phyloP scores from a whole-genome alignment of 2,329 filamentous ascomycete genomes.

The Fusarium coicis region DNA sequence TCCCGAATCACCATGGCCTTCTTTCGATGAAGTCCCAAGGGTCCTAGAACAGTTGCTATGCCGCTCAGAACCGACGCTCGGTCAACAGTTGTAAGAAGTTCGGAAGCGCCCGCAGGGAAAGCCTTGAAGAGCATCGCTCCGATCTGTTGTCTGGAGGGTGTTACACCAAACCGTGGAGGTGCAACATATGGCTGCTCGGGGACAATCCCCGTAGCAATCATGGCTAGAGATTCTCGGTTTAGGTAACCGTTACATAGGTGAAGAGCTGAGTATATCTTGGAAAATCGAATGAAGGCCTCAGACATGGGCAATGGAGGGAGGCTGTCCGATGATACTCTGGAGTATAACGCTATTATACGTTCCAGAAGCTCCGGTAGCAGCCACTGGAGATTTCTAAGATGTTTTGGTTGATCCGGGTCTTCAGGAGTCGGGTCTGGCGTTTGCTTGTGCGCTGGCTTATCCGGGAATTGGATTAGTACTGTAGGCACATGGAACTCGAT shows the following conservation, averaged over 20 bases:
- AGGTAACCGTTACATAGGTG: slow-evolving; percentile 74
- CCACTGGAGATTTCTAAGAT: slow-evolving; percentile 64
- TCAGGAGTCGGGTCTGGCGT: slow-evolving; percentile 41
- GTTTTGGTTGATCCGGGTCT: slow-evolving; percentile 60
- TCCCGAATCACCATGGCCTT: slow-evolving; percentile 91
- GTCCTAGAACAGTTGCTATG: slow-evolving; percentile 85
- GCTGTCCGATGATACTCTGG: slow-evolving; percentile 74
- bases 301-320: slow-evolving; percentile 77
- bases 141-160: slow-evolving; percentile 71
- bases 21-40: slow-evolving; percentile 84
- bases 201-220: slow-evolving; percentile 72
- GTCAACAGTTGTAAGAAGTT: slow-evolving; percentile 78
- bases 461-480: slow-evolving; percentile 63
- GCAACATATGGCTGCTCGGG: slow-evolving; percentile 62
- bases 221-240: slow-evolving; percentile 67
- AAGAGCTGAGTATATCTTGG: slow-evolving; percentile 74
- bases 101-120: slow-evolving; percentile 73
- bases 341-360: slow-evolving; percentile 79
- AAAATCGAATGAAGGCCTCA: slow-evolving; percentile 78
- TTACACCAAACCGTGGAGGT: slow-evolving; percentile 65
- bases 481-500: slow-evolving; percentile 82
- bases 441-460: slow-evolving; percentile 54
- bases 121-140: slow-evolving; percentile 73
- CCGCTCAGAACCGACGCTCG: slow-evolving; percentile 83
- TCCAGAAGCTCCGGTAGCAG: slow-evolving; percentile 80